Base-by-base conservation (phyloP, 23 red algal genomes). In the Pyropia yezoensis region DNA sequence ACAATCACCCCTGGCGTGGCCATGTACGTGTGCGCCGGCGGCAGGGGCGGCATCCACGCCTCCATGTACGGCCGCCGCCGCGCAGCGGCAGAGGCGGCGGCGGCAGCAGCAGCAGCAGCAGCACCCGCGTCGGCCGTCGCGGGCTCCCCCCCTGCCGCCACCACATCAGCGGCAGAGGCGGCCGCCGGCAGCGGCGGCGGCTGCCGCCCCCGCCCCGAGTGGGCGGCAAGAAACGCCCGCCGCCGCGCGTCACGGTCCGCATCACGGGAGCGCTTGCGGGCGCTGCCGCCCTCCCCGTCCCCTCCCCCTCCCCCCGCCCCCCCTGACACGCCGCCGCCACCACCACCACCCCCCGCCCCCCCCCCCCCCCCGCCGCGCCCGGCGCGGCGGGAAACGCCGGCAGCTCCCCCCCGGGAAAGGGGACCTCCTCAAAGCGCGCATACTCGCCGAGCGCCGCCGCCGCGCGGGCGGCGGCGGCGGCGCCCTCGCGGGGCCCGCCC, bases 41-140 rank as follows among this genome's bases (percentile, higher is more conserved):
- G 79, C 6, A 83, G 50, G 13, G 67, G 67, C 30, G 79, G 79
- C 79, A 83, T 83, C 79, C 79, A 83, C 24, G 57, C 33, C 39
- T 83, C 79, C n/a, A 73, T 61, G 47, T 33, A 83, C 56, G 49
- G 21, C 54, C 39, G 39, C 11, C 39, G 39, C 39, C 39, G 39
- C 11, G 3, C 51, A 32, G 62, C 61, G 68, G 79, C 6, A 83
- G 50, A 14, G 67, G 67, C 30, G 79, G 79, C 79, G 67, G 72
- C 79, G 67, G 74, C 24, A 27, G 54, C 39, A 67, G 68, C 11
- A 65, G 47, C 51, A n/a, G 73, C 33, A 23, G 21, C 54, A 34
- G 63, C 25, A 7, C 55, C 19, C 22, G 3, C 49, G 50, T n/a
- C 51, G 49, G 69, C 39, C 13, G 18, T 24, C 24, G 1, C 59